Evolutionary conservation across 805 yeast species (phyloP), one percentile per base, ranked within the genome.

Genomic region (Yamadazyma tumulicola): DNA sequence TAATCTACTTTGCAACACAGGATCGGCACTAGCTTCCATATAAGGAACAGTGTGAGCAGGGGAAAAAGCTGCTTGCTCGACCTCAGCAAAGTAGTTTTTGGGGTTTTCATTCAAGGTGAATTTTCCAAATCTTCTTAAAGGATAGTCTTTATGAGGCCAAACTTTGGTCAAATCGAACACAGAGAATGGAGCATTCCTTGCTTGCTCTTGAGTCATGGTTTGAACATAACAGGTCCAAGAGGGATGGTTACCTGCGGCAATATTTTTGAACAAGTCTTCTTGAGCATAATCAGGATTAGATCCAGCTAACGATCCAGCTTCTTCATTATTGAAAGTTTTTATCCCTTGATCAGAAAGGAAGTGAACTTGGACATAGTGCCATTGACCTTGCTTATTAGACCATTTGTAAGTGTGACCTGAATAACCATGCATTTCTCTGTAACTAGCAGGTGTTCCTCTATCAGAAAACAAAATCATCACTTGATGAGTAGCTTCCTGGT

Each of bases 131-230:
- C 79, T 79, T 61, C 95, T 77, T 66, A 87, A 63, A 54, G 96
- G 96, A 72, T 78, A 87, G 38, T 86, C 81, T 49, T 65, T 67
- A 56, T 87, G 94, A 22, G 96, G 87, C 96, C 96, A 87, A 37
- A 85, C 83, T 69, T 88, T 88, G 45, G 96, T 87, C 59, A 87
- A 72, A 63, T 87, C 96, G 56, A 85, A 86, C 29, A 88, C 89
- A 5, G 91, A 82, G 64, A 83, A 86, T 55, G 82, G 81, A 32
- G 75, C 75, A 41, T 77, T 62, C 60, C 81, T 74, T 41, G 95
- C 87, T 62, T 87, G 79, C 49, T 78, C 85, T 42, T 76, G 75
- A 22, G 95, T 83, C 95, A 87, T 87, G 29, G 85, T 75, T 69
- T 87, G 96, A 35, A 87, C 64, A 62, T 82, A 85, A 43, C 76